Evolutionary conservation across 192 early-diverging fungal genomes (phyloP).

Genomic region (Tieghemiomyces parasiticus): DNA sequence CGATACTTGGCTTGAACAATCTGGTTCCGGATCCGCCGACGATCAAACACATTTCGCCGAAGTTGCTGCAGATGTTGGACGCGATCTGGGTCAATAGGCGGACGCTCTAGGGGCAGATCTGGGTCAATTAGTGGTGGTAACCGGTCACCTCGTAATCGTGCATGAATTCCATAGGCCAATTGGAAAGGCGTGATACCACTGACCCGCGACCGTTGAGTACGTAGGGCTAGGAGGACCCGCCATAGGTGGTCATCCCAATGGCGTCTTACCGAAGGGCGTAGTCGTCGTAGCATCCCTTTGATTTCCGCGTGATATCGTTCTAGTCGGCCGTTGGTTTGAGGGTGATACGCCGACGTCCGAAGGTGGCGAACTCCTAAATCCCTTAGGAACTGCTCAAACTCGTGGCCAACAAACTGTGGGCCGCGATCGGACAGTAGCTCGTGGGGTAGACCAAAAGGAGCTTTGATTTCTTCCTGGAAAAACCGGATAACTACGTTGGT

Average conservation of each 20-base stretch:
- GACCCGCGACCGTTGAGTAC: neutral
- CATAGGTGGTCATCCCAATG: constrained; percentile 12
- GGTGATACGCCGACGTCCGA: constrained; percentile 14
- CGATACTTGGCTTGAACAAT: neutral
- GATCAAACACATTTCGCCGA: neutral
- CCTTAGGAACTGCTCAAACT: neutral
- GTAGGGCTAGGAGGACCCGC: neutral
- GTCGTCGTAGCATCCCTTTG: neutral
- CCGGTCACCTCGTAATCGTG: neutral
- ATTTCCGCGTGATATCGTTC: constrained; percentile 11
- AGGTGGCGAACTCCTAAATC: neutral
- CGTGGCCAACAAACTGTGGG: neutral
- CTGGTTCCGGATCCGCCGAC: neutral
- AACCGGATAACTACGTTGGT: neutral
- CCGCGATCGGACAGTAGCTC: constrained; percentile 13
- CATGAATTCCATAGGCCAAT: neutral
- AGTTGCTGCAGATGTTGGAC: neutral
- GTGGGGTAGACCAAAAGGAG: constrained; percentile 4
- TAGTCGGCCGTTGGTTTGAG: constrained; percentile 11
- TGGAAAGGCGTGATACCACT: neutral
- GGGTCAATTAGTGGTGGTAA: neutral
- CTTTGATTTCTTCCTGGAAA: neutral
- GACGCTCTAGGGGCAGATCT: neutral
- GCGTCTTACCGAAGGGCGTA: neutral
- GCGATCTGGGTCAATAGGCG: neutral